Base-by-base conservation (phyloP, 371 early-diverging fungal genomes). In the Amoeboaphelidium occidentale region DNA sequence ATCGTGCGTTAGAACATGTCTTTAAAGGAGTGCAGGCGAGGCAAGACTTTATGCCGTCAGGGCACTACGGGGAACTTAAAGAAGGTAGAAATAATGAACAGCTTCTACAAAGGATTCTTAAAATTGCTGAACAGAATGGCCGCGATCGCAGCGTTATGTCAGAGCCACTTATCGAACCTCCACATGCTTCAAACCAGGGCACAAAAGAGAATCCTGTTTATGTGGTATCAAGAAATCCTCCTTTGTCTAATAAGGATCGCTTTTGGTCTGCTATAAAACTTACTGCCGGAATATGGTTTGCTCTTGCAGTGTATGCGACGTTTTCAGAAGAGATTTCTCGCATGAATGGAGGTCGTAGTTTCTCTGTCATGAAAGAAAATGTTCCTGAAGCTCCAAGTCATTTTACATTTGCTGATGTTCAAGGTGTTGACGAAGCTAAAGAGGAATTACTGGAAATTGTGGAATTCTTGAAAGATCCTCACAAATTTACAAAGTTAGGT, bases 351-450 rank as follows among this genome's bases (percentile, higher is more conserved):
- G 39, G 10, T 17, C 6, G 17, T 6, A 32, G 39, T 17, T 32
- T 32, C 39, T 32, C 39, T 32, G 39, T 32, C 17, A 17, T 32
- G 17, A 32, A 32, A 17, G 39, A 32, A 17, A 32, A 32, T 32
- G 17, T 32, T 32, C n/a, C n/a, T n/a, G n/a, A n/a, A n/a, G n/a
- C n/a, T n/a, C n/a, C n/a, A n/a, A n/a, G n/a, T n/a, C n/a, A n/a
- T n/a, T 10, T 32, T 17, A 32, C 39, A 32, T 93, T 94, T 58
- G 69, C 78, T 3, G 96, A 94, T 58, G 94, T 97, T 0, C 88
- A 91, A 56, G 97, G 97, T 27, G 87, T 87, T 22, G 92, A 92
- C 49, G 96, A 97, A 63, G 94, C 94, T 21, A 94, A 93, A 56
- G 77, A 80, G 51, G 96, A 93, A 58, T 61, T 97, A 48, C 78